A percentile compares a stretch with the other conserved stretches of the same genome.
Conservation (phyloP, 2,329 filamentous ascomycete genomes). For the Aquanectria penicillioides region DNA sequence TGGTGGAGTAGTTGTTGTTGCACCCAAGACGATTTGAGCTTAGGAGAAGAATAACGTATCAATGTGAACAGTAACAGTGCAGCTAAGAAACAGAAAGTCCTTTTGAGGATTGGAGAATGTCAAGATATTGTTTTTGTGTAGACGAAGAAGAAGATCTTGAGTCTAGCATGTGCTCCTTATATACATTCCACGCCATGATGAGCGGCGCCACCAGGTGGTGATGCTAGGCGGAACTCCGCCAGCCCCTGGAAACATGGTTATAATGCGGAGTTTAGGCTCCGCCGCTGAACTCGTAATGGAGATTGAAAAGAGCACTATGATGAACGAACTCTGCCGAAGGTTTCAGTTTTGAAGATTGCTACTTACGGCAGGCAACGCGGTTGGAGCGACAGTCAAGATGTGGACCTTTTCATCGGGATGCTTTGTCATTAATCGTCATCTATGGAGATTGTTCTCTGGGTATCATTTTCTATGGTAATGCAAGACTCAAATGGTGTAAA, state of each 20-base stretch:
- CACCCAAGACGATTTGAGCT: neutral
- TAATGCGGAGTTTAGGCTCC: neutral
- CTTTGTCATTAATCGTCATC: no score
- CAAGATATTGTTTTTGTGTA: neutral
- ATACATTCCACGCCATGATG: neutral
- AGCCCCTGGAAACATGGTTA: no score
- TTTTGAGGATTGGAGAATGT: no score
- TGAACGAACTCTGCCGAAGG: neutral
- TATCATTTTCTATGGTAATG: conserved; percentile 36
- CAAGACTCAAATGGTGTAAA: conserved; percentile 1
- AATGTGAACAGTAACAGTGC: no score
- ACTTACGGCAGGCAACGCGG: no score
- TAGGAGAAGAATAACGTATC: no score
- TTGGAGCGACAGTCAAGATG: no score
- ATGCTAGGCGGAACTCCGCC: conserved; percentile 39
- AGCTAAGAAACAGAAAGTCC: no score
- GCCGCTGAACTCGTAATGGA: neutral
- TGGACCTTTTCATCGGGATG: no score
- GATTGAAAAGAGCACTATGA: neutral
- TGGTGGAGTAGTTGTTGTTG: neutral
- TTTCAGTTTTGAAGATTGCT: neutral
- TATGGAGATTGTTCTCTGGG: conserved; percentile 32
- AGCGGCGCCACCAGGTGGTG: neutral
- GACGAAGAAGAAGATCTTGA: neutral
- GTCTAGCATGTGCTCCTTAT: neutral